A percentile compares a stretch with the other conserved stretches of the same genome.
Conservation (phyloP, 352 stramenopile species). For the Poterioochromonas sp. region DNA sequence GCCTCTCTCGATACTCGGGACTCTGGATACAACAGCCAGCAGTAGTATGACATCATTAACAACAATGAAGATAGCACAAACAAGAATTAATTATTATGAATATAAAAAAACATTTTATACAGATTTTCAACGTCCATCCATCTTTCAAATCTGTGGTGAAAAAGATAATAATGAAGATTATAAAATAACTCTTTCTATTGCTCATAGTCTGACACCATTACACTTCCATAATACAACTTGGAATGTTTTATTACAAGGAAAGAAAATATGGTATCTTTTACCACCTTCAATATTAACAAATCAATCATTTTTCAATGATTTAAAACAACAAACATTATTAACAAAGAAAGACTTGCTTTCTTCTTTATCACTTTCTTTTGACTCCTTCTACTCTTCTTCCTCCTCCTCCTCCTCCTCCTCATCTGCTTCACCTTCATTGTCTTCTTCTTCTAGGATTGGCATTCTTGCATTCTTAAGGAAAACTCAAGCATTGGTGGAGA, state of each 20-base stretch:
- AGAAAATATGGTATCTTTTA: neutral
- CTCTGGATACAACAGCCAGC: no score
- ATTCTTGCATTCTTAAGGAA: neutral
- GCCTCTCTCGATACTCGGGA: no score
- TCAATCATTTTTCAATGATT: neutral
- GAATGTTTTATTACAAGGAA: neutral
- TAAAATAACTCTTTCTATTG: neutral
- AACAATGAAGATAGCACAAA: no score
- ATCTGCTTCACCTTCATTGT: neutral
- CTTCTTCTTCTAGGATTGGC: neutral
- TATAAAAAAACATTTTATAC: no score
- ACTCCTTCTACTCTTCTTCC: no score
- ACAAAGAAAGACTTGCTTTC: no score
- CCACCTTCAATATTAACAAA: neutral
- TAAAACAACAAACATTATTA: no score
- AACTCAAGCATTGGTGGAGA: neutral
- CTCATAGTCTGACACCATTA: neutral
- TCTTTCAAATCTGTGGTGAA: neutral
- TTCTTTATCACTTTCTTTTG: no score
- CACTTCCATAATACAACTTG: neutral
- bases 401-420: no score
- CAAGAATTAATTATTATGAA: no score
- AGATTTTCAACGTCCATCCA: neutral
- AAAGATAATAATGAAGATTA: neutral
- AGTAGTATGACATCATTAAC: no score